These are phyloP conservation scores for Leishmania turanica DNA, from an alignment of 208 protist species.

Conservation along the genomic window DNA sequence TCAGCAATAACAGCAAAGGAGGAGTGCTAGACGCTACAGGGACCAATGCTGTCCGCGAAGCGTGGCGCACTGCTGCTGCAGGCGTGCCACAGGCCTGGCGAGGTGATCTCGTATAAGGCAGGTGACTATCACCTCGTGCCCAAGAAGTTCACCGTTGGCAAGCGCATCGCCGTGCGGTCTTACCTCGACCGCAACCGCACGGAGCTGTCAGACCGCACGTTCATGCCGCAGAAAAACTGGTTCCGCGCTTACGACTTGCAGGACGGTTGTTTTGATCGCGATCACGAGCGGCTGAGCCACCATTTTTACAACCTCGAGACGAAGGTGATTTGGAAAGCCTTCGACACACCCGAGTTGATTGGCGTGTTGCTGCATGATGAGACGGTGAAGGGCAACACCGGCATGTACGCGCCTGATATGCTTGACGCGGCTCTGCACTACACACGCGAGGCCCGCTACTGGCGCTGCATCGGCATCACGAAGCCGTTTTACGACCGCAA, in stretches of 20 bases:
- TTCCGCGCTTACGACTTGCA: slow-evolving; percentile 67
- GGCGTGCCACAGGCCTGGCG: slow-evolving; percentile 4
- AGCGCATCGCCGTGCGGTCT: slow-evolving; percentile 80
- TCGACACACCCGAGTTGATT: slow-evolving; percentile 87
- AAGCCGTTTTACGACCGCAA: slow-evolving; percentile 88
- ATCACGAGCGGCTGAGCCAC: slow-evolving; percentile 64
- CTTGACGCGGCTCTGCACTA: slow-evolving; percentile 84
- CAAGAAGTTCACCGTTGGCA: slow-evolving; percentile 72
- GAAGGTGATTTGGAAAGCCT: slow-evolving; percentile 89
- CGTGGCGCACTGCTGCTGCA: slow-evolving; percentile 28
- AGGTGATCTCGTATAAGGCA: slow-evolving; percentile 46
- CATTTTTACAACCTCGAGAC: slow-evolving; percentile 88
- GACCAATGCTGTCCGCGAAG: slow-evolving; percentile 12
- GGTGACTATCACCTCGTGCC: slow-evolving; percentile 69
- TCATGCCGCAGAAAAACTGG: slow-evolving; percentile 87
- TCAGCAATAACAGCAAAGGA: neutral
- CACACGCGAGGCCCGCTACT: slow-evolving; percentile 84
- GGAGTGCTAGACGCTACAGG: neutral
- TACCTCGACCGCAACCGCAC: slow-evolving; percentile 89
- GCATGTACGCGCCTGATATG: slow-evolving; percentile 72
- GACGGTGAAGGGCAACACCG: slow-evolving; percentile 70
- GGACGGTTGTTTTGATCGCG: slow-evolving; percentile 40
- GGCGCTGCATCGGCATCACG: slow-evolving; percentile 91
- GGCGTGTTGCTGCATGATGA: slow-evolving; percentile 89
- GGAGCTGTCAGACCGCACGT: slow-evolving; percentile 89